These are phyloP conservation scores for Sporobolus alterniflorus DNA, from an alignment of 202 grass and related monocot species.

Conservation along the genomic window DNA sequence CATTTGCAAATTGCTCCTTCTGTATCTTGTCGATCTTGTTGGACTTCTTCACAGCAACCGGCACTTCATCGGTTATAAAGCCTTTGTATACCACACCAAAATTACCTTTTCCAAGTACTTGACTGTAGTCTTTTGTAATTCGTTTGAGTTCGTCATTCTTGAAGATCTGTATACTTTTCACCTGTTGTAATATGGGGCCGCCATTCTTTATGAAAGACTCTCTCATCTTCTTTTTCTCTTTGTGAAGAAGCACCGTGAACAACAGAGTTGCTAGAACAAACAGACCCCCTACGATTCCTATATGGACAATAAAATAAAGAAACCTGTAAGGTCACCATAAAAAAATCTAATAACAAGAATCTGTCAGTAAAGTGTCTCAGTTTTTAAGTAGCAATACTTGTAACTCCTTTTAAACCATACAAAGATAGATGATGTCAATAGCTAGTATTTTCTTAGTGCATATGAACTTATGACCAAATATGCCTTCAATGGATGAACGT, in stretches of 20 bases:
- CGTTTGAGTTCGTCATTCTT: conserved; percentile 25
- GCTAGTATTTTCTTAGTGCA: too few species aligned
- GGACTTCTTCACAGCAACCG: background rate
- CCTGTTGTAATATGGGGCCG: conserved; percentile 21
- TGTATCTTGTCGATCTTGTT: background rate
- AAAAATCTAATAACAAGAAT: too few species aligned
- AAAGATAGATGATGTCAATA: too few species aligned
- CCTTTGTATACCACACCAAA: conserved; percentile 44
- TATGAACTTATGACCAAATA: too few species aligned
- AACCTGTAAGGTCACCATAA: too few species aligned
- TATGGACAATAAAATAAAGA: background rate
- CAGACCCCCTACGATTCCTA: background rate
- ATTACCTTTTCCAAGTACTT: background rate
- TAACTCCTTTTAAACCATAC: too few species aligned
- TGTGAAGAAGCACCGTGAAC: background rate
- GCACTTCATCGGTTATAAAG: background rate
- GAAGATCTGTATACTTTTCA: conserved; percentile 18
- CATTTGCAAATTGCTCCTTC: too few species aligned
- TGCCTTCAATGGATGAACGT: too few species aligned
- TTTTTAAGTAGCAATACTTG: too few species aligned
- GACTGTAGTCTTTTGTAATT: background rate
- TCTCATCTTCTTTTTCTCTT: background rate
- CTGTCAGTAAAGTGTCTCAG: too few species aligned
- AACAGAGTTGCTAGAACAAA: background rate
- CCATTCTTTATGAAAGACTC: conserved; percentile 35